These are phyloP conservation scores for Lactifluus volemus DNA, from an alignment of 768 basidiomycete genomes.

Conservation along the genomic window DNA sequence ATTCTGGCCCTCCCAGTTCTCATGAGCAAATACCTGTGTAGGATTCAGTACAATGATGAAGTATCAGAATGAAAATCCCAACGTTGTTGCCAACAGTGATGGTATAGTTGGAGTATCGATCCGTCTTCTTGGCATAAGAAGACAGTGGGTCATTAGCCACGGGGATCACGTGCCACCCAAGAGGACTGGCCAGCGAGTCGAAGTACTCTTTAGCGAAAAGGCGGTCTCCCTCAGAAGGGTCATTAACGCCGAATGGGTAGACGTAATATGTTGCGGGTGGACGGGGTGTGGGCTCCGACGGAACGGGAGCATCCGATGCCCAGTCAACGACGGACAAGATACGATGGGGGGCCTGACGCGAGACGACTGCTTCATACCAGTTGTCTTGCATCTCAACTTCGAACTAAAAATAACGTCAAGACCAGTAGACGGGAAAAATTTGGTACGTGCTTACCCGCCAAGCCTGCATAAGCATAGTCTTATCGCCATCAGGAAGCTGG, in stretches of 20 bases:
- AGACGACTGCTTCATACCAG: conserved; percentile 91
- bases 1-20: conserved; percentile 79
- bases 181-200: conserved; percentile 73
- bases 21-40: conserved; percentile 75
- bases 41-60: background rate
- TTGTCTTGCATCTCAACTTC: conserved; percentile 93
- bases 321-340: conserved; percentile 91
- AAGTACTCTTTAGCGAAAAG: conserved; percentile 52
- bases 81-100: conserved; percentile 88
- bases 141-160: conserved; percentile 54
- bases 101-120: conserved; percentile 45
- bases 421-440: background rate
- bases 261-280: conserved; percentile 49
- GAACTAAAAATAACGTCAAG: conserved; percentile 36
- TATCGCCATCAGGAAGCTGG: conserved; percentile 64
- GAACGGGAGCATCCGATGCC: conserved; percentile 69
- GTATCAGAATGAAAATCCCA: conserved; percentile 11
- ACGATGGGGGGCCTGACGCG: conserved; percentile 60
- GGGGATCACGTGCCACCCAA: conserved; percentile 89
- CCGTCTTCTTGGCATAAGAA: conserved; percentile 17
- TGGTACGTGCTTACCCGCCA: conserved; percentile 57
- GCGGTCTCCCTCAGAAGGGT: conserved; percentile 65
- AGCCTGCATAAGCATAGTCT: conserved; percentile 59
- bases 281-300: conserved; percentile 24
- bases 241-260: conserved; percentile 78